These are phyloP conservation scores for Leccinum pachyderme DNA, from an alignment of 1,284 basidiomycete species.

Conservation along the genomic window DNA sequence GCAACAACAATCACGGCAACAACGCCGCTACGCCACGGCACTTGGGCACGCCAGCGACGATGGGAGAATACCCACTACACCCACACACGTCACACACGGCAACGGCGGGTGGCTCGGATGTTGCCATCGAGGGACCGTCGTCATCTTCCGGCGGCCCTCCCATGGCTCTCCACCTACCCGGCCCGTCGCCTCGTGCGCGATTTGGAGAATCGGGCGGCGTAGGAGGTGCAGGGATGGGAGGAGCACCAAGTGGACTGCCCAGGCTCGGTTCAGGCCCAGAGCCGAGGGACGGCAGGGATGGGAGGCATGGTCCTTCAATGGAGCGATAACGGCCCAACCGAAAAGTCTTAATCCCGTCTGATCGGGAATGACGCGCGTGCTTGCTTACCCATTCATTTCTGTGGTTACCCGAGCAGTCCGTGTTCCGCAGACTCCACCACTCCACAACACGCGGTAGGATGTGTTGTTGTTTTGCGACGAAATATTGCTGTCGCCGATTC, in stretches of 20 bases:
- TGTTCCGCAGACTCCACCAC: constrained; percentile 10
- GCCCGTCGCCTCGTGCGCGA: constrained; percentile 27
- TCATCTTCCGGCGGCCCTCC: constrained; percentile 14
- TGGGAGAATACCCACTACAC: constrained; percentile 15
- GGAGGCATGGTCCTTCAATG: constrained; percentile 28
- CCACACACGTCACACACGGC: constrained; percentile 15
- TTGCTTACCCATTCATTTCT: constrained; percentile 2
- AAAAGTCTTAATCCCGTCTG: constrained; percentile 1
- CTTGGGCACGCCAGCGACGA: constrained; percentile 10
- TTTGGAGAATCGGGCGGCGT: constrained; percentile 26
- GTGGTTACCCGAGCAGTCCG: constrained; percentile 13
- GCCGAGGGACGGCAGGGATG: constrained; percentile 25
- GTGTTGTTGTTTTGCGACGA: constrained; percentile 1
- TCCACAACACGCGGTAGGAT: constrained; percentile 12
- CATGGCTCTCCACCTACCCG: constrained; percentile 30
- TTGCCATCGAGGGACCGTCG: constrained; percentile 31
- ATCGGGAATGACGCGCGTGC: constrained; percentile 3
- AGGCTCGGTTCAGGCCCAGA: constrained; percentile 25
- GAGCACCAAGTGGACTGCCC: neutral
- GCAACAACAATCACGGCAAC: constrained; percentile 15
- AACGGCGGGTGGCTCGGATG: constrained; percentile 20
- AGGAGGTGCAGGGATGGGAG: neutral
- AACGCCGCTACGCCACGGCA: neutral
- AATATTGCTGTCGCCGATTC: constrained; percentile 12
- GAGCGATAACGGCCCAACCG: constrained; percentile 25